These are phyloP conservation scores for Vitis hybrid DNA, from an alignment of 177 flowering plant species.

Conservation along the genomic window DNA sequence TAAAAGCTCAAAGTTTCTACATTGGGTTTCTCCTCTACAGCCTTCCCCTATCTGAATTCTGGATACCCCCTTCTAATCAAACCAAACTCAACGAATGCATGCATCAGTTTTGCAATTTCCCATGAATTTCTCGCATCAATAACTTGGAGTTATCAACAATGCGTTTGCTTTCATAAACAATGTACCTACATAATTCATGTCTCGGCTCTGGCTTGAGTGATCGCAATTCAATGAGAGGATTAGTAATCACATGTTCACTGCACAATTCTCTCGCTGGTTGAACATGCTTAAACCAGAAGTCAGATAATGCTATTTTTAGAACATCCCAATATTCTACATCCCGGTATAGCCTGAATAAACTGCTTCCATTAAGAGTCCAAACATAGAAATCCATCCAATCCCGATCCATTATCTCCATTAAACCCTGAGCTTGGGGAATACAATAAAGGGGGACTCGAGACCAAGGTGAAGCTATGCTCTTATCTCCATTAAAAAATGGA, in stretches of 20 bases:
- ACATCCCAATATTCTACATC: constrained; percentile 59
- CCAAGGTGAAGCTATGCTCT: constrained; percentile 47
- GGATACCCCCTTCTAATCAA: neutral
- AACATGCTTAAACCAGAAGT: constrained; percentile 83
- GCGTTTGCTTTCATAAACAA: constrained; percentile 49
- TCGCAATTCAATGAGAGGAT: constrained; percentile 35
- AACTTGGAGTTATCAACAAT: constrained; percentile 45
- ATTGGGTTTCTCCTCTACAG: too few relatives aligned
- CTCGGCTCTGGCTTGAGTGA: constrained; percentile 45
- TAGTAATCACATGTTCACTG: constrained; percentile 19
- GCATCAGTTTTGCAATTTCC: constrained; percentile 32
- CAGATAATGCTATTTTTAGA: constrained; percentile 52
- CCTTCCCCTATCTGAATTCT: too few relatives aligned
- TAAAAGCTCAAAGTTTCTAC: too few relatives aligned
- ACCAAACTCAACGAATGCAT: neutral
- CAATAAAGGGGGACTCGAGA: constrained; percentile 47
- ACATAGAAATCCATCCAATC: constrained; percentile 82
- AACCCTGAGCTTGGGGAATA: constrained; percentile 77
- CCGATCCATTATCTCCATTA: constrained; percentile 67
- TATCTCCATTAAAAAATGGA: constrained; percentile 56
- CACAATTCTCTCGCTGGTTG: constrained; percentile 57
- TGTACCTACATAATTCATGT: constrained; percentile 48
- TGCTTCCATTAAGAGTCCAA: constrained; percentile 77
- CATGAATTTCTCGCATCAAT: constrained; percentile 55
- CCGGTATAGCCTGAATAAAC: constrained; percentile 58